A percentile compares a stretch with the other conserved stretches of the same genome.
phyloP scores from a whole-genome alignment of 371 early-diverging fungal species.

The Capniomyces stellatus region DNA sequence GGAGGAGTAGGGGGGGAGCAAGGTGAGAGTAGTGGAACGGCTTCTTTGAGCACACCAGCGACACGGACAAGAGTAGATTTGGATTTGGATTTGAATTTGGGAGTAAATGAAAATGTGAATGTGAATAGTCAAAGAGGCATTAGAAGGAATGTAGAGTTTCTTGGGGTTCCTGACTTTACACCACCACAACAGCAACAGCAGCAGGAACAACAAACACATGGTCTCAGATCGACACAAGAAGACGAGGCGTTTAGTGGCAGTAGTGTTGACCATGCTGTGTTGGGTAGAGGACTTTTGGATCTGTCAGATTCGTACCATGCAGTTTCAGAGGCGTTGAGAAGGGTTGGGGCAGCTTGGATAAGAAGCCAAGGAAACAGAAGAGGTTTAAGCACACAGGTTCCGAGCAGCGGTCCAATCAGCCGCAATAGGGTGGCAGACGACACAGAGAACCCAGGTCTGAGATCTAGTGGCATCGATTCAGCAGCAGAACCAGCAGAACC shows the following conservation, averaged over 20 bases:
- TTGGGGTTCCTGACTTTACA: neutral
- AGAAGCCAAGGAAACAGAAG: neutral
- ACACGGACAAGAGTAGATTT: neutral
- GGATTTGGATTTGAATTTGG: neutral
- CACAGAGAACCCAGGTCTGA: neutral
- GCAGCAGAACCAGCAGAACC: neutral
- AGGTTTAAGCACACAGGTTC: neutral
- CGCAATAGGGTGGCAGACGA: neutral
- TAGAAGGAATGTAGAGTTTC: neutral
- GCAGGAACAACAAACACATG: neutral
- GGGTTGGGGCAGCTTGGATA: neutral
- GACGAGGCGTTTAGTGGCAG: no score
- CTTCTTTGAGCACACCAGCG: neutral
- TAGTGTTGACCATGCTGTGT: no score
- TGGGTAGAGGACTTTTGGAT: neutral
- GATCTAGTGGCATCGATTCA: neutral
- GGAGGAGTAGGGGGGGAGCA: neutral
- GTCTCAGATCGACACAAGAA: no score
- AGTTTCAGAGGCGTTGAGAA: neutral
- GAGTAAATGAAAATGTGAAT: neutral
- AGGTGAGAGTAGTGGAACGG: neutral
- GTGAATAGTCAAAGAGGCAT: neutral
- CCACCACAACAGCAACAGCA: neutral
- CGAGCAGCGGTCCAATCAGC: neutral
- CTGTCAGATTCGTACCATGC: neutral